phyloP scores from a whole-genome alignment of 345 rosid genomes.

The Salix suchowensis region DNA sequence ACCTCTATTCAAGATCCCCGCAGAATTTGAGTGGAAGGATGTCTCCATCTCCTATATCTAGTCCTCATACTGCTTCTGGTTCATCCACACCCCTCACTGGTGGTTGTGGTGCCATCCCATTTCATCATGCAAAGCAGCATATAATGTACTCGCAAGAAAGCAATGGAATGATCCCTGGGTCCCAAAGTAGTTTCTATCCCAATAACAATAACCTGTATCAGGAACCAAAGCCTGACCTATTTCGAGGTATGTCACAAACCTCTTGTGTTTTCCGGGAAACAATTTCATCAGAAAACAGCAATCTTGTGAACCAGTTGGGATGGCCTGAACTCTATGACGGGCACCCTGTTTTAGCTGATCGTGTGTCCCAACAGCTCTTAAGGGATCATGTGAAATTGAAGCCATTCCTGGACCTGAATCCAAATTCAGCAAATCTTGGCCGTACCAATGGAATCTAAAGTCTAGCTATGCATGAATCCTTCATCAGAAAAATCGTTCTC shows the following conservation, averaged over 20 bases:
- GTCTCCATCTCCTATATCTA: slow-evolving; percentile 25
- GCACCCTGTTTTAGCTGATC: slow-evolving; percentile 52
- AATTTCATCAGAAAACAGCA: slow-evolving; percentile 36
- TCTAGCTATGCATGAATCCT: slow-evolving; percentile 15
- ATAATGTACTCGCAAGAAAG: slow-evolving; percentile 47
- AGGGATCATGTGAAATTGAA: slow-evolving; percentile 55
- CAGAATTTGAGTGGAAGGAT: slow-evolving; percentile 21
- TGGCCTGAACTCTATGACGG: slow-evolving; percentile 32
- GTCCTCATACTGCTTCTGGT: slow-evolving; percentile 33
- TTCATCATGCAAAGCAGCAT: slow-evolving; percentile 48
- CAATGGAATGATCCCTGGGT: slow-evolving; percentile 37
- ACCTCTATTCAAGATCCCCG: slow-evolving; percentile 25
- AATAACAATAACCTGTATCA: slow-evolving; percentile 32
- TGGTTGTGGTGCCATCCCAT: slow-evolving; percentile 41
- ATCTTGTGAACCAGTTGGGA: slow-evolving; percentile 38
- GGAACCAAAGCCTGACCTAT: slow-evolving; percentile 48
- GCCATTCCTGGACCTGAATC: slow-evolving; percentile 47
- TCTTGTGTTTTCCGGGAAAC: slow-evolving; percentile 50
- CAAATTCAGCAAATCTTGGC: slow-evolving; percentile 36
- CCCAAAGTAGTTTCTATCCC: slow-evolving; percentile 43
- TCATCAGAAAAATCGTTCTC: neutral
- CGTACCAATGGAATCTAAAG: slow-evolving; percentile 35
- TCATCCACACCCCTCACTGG: slow-evolving; percentile 33
- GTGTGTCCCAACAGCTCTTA: slow-evolving; percentile 60
- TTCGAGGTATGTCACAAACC: slow-evolving; percentile 45